These are phyloP conservation scores for Centella asiatica DNA, from an alignment of 129 eudicot genomes.

Conservation along the genomic window DNA sequence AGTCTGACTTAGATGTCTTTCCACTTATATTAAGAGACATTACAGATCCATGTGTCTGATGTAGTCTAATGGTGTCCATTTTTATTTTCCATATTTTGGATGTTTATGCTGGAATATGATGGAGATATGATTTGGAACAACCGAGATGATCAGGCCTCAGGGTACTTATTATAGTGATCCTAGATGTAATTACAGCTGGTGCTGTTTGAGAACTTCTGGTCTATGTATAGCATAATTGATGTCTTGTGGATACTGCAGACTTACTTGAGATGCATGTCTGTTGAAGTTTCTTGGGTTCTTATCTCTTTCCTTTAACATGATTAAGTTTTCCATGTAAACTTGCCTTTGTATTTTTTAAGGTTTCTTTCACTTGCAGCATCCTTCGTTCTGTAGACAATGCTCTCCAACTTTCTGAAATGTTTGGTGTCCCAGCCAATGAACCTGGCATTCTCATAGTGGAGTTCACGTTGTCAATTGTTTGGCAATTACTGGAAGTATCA, in stretches of 20 bases:
- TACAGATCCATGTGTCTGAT: background rate
- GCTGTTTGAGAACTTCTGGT: background rate
- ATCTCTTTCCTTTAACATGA: background rate
- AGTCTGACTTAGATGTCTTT: background rate
- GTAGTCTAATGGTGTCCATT: too few relatives aligned
- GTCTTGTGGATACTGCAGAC: background rate
- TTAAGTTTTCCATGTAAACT: background rate
- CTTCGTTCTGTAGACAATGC: slow-evolving; percentile 47
- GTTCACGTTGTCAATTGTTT: slow-evolving; percentile 52
- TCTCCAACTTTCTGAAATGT: slow-evolving; percentile 58
- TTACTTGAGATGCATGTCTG: background rate
- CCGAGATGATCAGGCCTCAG: too few relatives aligned
- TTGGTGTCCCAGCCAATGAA: slow-evolving; percentile 44
- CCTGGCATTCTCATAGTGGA: slow-evolving; percentile 55
- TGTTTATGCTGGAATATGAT: too few relatives aligned
- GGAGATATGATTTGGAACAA: too few relatives aligned
- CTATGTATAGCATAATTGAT: too few relatives aligned
- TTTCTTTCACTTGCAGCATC: slow-evolving; percentile 50
- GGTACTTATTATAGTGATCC: background rate
- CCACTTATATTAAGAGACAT: background rate
- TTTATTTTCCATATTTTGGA: too few relatives aligned
- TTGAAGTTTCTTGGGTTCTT: background rate
- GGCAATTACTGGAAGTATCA: slow-evolving; percentile 86
- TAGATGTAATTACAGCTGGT: background rate
- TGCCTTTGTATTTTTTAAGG: background rate